These are phyloP conservation scores for Syzygium malaccense DNA, from an alignment of 441 rosid species.

Conservation along the genomic window DNA sequence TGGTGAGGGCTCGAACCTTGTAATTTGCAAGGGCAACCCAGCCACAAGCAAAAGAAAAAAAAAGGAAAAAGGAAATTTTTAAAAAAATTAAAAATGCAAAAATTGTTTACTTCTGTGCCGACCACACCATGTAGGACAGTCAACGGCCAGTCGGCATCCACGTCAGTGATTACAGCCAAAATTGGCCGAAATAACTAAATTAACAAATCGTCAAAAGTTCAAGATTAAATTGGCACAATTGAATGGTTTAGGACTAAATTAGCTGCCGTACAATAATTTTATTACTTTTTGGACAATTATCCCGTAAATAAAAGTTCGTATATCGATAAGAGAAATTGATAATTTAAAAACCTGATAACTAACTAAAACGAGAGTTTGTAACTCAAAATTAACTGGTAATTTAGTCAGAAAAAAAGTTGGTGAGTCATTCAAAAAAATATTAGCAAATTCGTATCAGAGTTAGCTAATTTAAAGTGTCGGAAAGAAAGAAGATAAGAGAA, in stretches of 20 bases:
- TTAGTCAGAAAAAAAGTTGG: too few relatives aligned
- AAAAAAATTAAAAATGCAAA: background rate
- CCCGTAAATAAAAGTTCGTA: background rate
- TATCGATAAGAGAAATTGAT: background rate
- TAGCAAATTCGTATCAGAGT: background rate
- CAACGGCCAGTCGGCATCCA: rapidly evolving
- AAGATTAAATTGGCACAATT: background rate
- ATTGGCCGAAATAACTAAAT: background rate
- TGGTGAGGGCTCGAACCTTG: background rate
- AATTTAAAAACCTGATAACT: background rate
- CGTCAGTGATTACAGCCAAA: too few relatives aligned
- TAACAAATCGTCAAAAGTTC: too few relatives aligned
- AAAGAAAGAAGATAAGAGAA: background rate
- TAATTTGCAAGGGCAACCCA: background rate
- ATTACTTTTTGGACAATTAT: background rate
- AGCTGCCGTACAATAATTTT: background rate
- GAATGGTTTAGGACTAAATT: too few relatives aligned
- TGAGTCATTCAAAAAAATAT: background rate
- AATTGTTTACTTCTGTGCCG: rapidly evolving
- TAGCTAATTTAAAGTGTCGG: background rate
- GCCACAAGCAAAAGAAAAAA: background rate
- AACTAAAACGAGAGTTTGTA: background rate
- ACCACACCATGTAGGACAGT: background rate
- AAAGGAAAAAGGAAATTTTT: too few relatives aligned
- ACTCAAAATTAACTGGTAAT: background rate